These are phyloP conservation scores for Neltuma alba DNA, from an alignment of 306 rosid species.

Conservation along the genomic window DNA sequence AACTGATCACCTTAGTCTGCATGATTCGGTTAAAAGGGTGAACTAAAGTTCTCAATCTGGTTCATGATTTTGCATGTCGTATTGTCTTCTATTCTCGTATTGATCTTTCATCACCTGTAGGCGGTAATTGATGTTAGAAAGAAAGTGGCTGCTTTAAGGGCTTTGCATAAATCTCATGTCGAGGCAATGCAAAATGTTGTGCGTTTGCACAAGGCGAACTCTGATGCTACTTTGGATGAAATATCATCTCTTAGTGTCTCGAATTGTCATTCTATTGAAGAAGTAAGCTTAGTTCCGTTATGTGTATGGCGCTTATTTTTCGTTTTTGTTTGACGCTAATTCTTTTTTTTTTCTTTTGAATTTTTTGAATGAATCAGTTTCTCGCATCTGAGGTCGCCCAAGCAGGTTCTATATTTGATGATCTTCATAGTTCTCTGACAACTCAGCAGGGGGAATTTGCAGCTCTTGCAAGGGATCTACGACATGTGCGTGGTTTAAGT, in stretches of 20 bases:
- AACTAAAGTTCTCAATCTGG: neutral
- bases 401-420: slow-evolving; percentile 66
- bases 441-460: slow-evolving; percentile 73
- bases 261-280: slow-evolving; percentile 64
- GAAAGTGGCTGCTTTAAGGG: slow-evolving; percentile 64
- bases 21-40: too few relatives aligned
- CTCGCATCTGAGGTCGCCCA: slow-evolving; percentile 60
- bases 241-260: slow-evolving; percentile 67
- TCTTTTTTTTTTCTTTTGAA: neutral
- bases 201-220: slow-evolving; percentile 79
- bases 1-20: neutral
- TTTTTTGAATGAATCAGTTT: slow-evolving; percentile 56
- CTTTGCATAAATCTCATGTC: slow-evolving; percentile 64
- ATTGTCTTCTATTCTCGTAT: slow-evolving; percentile 1
- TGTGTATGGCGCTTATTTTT: neutral
- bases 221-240: slow-evolving; percentile 78
- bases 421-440: slow-evolving; percentile 70
- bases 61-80: neutral
- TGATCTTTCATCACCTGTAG: slow-evolving; percentile 41
- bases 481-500: slow-evolving; percentile 54
- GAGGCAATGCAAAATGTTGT: slow-evolving; percentile 93
- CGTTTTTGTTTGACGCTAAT: neutral
- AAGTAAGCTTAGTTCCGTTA: slow-evolving; percentile 51
- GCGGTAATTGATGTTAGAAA: slow-evolving; percentile 64
- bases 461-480: slow-evolving; percentile 68